Evolutionary conservation across 1,284 basidiomycete genomes (phyloP).

Genomic region (Leccinum holopus): DNA sequence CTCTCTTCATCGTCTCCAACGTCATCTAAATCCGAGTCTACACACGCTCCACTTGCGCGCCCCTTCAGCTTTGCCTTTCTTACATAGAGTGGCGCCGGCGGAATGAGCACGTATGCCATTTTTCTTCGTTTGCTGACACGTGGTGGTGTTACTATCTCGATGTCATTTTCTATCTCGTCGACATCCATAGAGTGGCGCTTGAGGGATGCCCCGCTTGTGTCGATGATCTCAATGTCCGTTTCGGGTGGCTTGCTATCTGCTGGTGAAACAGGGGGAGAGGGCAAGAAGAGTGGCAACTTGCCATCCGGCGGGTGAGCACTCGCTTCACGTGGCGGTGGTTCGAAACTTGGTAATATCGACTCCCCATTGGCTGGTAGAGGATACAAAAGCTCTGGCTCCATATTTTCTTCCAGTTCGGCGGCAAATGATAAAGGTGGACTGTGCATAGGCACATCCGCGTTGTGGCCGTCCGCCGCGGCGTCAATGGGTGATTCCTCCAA

Average conservation of each 20-base stretch:
- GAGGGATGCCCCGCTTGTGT: constrained; percentile 4
- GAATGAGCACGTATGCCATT: constrained; percentile 32
- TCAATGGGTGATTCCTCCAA: constrained; percentile 21
- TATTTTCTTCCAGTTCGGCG: constrained; percentile 10
- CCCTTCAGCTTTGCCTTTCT: constrained; percentile 19
- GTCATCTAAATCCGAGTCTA: constrained; percentile 15
- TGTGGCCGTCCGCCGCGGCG: constrained; percentile 1
- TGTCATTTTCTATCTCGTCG: constrained; percentile 13
- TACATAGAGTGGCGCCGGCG: constrained; percentile 26
- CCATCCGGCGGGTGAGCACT: constrained; percentile 10
- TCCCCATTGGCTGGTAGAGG: constrained; percentile 7
- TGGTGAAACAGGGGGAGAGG: constrained; percentile 31
- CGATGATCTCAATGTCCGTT: constrained; percentile 21
- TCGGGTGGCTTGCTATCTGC: constrained; percentile 21
- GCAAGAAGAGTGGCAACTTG: constrained; percentile 32
- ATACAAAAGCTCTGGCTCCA: constrained; percentile 10
- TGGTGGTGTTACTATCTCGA: constrained; percentile 2
- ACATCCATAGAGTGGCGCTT: constrained; percentile 26
- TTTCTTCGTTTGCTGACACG: constrained; percentile 27
- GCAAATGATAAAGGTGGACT: constrained; percentile 13
- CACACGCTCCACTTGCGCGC: constrained; percentile 5
- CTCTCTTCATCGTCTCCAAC: constrained; percentile 31
- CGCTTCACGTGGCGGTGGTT: constrained; percentile 16
- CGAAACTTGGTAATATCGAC: constrained; percentile 6
- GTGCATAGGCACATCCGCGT: constrained; percentile 25